These are phyloP conservation scores for slime mould (Dictyostelium discoideum) DNA, from an alignment of 78 protist species.

Conservation along the genomic window DNA sequence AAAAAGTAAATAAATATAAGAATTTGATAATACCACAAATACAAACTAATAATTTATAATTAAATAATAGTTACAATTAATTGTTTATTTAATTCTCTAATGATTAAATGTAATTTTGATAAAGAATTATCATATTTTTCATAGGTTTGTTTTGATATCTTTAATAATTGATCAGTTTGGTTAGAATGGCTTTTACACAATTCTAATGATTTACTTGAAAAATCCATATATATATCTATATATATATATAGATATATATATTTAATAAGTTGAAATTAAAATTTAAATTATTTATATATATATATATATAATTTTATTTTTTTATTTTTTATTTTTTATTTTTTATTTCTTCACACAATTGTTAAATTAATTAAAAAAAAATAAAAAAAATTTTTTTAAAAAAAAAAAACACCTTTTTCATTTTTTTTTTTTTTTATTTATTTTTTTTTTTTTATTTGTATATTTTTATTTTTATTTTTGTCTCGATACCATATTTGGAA, in stretches of 20 bases:
- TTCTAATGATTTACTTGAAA: neutral
- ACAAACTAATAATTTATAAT: neutral
- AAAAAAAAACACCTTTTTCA: neutral
- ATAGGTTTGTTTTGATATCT: neutral
- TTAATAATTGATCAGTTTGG: neutral
- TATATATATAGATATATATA: no score
- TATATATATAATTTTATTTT: no score
- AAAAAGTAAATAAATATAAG: neutral
- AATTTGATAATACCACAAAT: no score
- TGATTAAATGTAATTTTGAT: neutral
- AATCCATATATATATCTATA: neutral
- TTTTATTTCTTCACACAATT: neutral
- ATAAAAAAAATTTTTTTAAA: neutral
- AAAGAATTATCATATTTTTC: neutral
- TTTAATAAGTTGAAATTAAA: no score
- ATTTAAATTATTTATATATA: no score
- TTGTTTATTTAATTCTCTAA: neutral
- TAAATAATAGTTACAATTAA: neutral
- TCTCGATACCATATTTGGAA: neutral
- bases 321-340: no score
- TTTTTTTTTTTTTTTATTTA: neutral
- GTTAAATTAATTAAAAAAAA: neutral
- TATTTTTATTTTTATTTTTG: neutral
- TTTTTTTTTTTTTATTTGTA: neutral
- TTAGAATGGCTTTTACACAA: neutral